Evolutionary conservation across 2,329 filamentous ascomycete genomes (phyloP), one percentile per base, ranked within the genome.

Genomic region (Xylariaceae sp.): DNA sequence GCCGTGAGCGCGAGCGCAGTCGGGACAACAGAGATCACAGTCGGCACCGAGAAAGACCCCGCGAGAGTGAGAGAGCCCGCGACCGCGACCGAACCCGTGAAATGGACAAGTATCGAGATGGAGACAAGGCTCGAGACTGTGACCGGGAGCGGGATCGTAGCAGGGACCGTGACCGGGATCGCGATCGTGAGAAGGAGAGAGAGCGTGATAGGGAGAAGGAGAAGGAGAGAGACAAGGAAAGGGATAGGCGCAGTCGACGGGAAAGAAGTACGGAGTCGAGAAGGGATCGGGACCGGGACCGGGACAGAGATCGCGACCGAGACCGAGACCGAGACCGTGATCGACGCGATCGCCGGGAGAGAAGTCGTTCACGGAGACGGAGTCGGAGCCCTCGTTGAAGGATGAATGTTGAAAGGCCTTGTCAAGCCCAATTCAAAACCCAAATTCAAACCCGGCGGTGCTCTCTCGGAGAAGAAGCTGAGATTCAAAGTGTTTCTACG

Each of bases 21-120:
- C 42, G 45, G 17, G 39, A 60, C 20, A 47, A 32, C 7, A 32
- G 27, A 27, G 50, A 44, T 32, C 11, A 46, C 33, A 46, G 45
- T 23, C 35, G 57, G 23, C 53, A 57, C 34, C 50, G 54, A 48
- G 45, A 47, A n/a, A n/a, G n/a, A n/a, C n/a, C 27, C 27, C 27
- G 27, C 27, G 27, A 32, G 5, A 32, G 27, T 23, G 50, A 44
- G 27, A n/a, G 49, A 37, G 48, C 44, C 25, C 35, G 57, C 22
- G 54, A 57, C 34, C 50, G 54, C 46, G 45, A 47, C 17, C 58
- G 56, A 25, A 56, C 62, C 23, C 42, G 58, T 5, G 61, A 62
- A 14, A 45, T 64, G 14, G 64, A 65, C n/a, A 54, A 65, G 11
- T 61, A 61, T 17, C 58, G 64, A n/a, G 57, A 62, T 6, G 48